Evolutionary conservation across 2,329 filamentous ascomycete genomes (phyloP).

Genomic region (Dryadomyces sulphureus): DNA sequence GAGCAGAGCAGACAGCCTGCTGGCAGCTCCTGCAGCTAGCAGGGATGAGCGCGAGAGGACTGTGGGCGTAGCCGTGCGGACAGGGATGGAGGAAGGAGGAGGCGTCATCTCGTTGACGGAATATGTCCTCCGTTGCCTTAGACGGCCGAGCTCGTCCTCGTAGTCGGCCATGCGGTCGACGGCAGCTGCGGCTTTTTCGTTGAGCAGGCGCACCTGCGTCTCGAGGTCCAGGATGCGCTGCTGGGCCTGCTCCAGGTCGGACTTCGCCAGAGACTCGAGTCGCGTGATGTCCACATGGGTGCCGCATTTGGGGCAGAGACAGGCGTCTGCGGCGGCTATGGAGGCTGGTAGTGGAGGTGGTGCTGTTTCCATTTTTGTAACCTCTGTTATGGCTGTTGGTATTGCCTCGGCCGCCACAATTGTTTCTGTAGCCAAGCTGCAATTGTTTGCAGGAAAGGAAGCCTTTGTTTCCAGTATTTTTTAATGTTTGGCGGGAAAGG

Average conservation of each 20-base stretch:
- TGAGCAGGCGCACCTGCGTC: conserved; percentile 53
- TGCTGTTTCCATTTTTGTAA: too few species aligned
- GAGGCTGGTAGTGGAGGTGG: neutral
- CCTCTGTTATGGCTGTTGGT: too few species aligned
- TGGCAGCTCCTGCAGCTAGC: conserved; percentile 27
- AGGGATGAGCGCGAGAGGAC: conserved; percentile 28
- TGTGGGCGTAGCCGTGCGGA: neutral
- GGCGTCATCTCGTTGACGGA: conserved; percentile 5
- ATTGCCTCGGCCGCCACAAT: too few species aligned
- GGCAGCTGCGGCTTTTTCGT: conserved; percentile 52
- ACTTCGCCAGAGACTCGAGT: neutral
- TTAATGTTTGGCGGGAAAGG: too few species aligned
- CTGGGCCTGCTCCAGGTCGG: conserved; percentile 34
- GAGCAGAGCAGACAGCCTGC: conserved; percentile 29
- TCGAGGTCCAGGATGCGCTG: conserved; percentile 54
- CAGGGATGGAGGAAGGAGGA: neutral
- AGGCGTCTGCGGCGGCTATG: neutral
- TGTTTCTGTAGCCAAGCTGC: too few species aligned
- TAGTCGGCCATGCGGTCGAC: conserved; percentile 60
- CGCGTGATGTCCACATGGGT: neutral
- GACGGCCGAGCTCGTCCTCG: conserved; percentile 56
- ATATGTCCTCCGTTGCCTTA: conserved; percentile 27
- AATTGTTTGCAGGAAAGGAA: too few species aligned
- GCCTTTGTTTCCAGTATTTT: too few species aligned
- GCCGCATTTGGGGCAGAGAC: neutral